These are phyloP conservation scores for Saccharomycopsis hybrid DNA, from an alignment of 1,139 yeast genomes.

Conservation along the genomic window DNA sequence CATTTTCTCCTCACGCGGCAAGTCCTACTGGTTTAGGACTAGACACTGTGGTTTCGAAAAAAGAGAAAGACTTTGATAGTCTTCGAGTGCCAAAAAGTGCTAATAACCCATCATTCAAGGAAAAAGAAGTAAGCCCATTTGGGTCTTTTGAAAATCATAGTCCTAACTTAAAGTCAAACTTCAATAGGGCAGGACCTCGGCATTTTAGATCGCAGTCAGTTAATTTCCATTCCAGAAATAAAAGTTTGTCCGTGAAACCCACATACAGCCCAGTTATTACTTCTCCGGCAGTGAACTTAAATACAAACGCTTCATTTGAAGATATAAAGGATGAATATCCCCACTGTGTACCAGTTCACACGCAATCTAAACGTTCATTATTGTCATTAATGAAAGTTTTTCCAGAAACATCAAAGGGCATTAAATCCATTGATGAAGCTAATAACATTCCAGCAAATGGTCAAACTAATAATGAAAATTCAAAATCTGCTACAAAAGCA, in stretches of 20 bases:
- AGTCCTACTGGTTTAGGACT: conserved; percentile 14
- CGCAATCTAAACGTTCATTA: conserved; percentile 11
- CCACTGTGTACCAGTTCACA: conserved; percentile 20
- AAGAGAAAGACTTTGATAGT: conserved; percentile 10
- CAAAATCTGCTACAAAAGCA: neutral
- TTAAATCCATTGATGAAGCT: neutral
- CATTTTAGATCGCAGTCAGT: conserved; percentile 19
- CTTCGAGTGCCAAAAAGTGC: neutral
- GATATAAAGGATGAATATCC: conserved; percentile 19
- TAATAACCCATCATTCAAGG: neutral
- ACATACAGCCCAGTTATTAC: neutral
- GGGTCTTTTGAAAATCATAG: neutral
- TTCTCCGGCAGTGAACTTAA: conserved; percentile 10
- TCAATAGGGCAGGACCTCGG: no score
- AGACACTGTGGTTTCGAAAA: neutral
- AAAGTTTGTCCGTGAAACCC: conserved; percentile 17
- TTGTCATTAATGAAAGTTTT: conserved; percentile 15
- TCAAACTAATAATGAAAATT: neutral
- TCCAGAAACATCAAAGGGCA: neutral
- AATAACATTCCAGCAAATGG: no score
- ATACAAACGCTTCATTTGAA: conserved; percentile 8
- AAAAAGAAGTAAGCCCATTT: conserved; percentile 1
- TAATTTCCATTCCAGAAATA: conserved; percentile 21
- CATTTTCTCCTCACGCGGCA: conserved; percentile 7
- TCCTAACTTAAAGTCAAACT: no score